Base-by-base conservation (phyloP, 2,329 filamentous ascomycete genomes). In the Xylaria sp. region DNA sequence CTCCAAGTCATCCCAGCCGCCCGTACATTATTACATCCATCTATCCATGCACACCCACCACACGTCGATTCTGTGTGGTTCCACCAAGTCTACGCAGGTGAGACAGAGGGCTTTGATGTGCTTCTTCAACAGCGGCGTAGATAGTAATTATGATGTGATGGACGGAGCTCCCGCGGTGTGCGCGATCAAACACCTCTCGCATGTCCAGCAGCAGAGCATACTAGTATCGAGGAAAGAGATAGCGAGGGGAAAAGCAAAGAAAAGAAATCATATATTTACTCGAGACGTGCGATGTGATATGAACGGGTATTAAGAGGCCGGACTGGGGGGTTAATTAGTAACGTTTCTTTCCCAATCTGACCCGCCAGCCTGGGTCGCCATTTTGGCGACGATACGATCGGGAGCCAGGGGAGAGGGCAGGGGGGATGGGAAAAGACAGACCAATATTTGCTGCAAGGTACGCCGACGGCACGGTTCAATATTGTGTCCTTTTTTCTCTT, bases 381-480 rank as follows among this genome's bases (percentile, higher is more conserved):
- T 5, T 48, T 48, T 21, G 50, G 27, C 37, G 40, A 54, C 29
- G 42, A 57, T 50, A 47, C 40, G 42, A 58, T 21, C 40, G 47
- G 51, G 58, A 32, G 21, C 35, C 25, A 44, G 21, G 37, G 37
- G 37, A 44, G 60, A 29, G 35, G 5, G n/a, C n/a, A 55, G 57
- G 51, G 50, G 25, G 32, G 32, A 21, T 29, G 18, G 55, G 40
- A 42, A 65, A 23, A 50, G 13, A 42, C 23, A 50, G 32, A 16
- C 42, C 54, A 53, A 40, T 32, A 13, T 13, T 48, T 32, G 55
- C 66, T 68, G 66, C 66, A 68, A 68, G 66, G 66, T 68, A 68
- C 66, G 42, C 50, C 51, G 57, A 44, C 55, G 60, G 60, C 60
- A 60, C 60, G 21, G 57, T 21, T 59, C 55, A 29, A 50, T 44